phyloP scores from a whole-genome alignment of 371 early-diverging fungal species.

The Circinella minor region DNA sequence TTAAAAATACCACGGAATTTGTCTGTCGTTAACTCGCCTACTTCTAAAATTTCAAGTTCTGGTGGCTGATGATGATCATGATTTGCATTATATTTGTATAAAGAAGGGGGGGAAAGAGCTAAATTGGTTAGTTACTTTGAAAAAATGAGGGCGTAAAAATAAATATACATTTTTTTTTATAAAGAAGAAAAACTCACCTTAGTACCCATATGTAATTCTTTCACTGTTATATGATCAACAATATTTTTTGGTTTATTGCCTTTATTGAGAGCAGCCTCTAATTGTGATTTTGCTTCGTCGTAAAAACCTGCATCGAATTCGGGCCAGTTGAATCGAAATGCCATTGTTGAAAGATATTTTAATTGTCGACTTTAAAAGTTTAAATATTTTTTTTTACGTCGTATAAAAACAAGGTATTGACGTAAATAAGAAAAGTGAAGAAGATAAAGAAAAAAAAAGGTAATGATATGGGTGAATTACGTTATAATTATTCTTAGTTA shows the following conservation, averaged over 20 bases:
- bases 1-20: constrained; percentile 96
- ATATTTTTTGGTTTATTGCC: constrained; percentile 91
- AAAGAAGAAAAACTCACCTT: constrained; percentile 53
- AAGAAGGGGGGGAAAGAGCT: background rate
- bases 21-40: constrained; percentile 91
- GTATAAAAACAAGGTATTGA: background rate
- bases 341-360: constrained; percentile 61
- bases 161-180: background rate
- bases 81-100: background rate
- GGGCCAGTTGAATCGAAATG: constrained; percentile 96
- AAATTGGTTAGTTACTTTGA: too few species aligned
- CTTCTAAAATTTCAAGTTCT: constrained; percentile 95
- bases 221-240: constrained; percentile 88
- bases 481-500: too few species aligned
- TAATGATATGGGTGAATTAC: too few species aligned
- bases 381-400: background rate
- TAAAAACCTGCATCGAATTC: constrained; percentile 85
- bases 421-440: background rate
- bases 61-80: constrained; percentile 75
- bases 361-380: background rate
- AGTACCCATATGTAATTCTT: constrained; percentile 94
- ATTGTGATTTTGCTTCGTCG: constrained; percentile 81
- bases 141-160: background rate
- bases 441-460: background rate
- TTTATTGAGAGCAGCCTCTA: constrained; percentile 91